phyloP scores from a whole-genome alignment of 2,329 filamentous ascomycete genomes.

The Stachybotrys chartarum region DNA sequence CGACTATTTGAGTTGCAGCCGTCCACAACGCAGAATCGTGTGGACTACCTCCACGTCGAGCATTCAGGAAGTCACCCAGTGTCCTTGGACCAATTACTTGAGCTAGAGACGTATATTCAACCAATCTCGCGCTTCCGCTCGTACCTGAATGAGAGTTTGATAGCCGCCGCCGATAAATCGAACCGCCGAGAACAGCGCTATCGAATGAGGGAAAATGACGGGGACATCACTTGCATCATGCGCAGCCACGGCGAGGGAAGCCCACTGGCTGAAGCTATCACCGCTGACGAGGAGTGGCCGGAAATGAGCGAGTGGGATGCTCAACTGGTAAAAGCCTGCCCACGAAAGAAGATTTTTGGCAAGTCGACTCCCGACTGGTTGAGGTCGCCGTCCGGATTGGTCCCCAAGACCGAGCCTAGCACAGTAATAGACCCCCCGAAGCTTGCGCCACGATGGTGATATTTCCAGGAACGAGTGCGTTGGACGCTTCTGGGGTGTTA shows the following conservation, averaged over 20 bases:
- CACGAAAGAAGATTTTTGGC: constrained; percentile 5
- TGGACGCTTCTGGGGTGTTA: not conserved
- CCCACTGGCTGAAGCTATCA: constrained; percentile 9
- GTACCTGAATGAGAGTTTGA: constrained; percentile 1
- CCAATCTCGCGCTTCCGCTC: constrained; percentile 2
- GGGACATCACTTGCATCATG: constrained; percentile 5
- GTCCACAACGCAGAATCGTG: not conserved
- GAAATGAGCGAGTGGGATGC: constrained; percentile 7
- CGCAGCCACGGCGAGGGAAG: constrained; percentile 14
- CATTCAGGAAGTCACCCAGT: not conserved
- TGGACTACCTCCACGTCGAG: not conserved
- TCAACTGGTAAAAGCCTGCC: not conserved
- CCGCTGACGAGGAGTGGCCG: constrained; percentile 10
- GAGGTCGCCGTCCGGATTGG: not conserved
- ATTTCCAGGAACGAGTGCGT: not conserved
- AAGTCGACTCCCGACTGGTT: not conserved
- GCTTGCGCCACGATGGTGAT: not conserved
- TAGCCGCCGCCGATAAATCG: not conserved
- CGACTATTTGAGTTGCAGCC: not conserved
- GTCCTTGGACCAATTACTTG: constrained; percentile 4
- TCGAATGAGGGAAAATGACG: not conserved
- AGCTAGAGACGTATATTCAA: constrained; percentile 6
- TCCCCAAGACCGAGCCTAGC: not conserved
- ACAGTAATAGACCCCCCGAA: not conserved
- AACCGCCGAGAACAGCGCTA: constrained; percentile 5